Conservation (phyloP, 371 early-diverging fungal species). For the Mucor velutinosus region DNA sequence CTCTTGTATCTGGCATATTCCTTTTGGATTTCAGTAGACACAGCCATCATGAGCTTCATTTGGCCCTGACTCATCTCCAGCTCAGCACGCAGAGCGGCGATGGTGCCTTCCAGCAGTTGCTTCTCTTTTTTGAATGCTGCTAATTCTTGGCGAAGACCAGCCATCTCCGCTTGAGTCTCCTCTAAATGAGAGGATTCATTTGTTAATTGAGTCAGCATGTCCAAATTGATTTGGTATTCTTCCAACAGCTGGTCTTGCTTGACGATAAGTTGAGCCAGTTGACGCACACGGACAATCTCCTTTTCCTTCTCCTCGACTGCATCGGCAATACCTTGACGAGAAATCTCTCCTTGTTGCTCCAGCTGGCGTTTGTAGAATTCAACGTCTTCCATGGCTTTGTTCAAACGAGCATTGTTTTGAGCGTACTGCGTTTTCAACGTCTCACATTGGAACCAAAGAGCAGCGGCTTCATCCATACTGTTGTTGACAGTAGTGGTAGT, state of each 20-base stretch:
- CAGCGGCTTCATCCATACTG: slow-evolving; percentile 14
- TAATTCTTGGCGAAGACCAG: slow-evolving; percentile 22
- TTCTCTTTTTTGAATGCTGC: slow-evolving; percentile 18
- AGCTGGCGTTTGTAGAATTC: slow-evolving; percentile 26
- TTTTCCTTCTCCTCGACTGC: slow-evolving; percentile 20
- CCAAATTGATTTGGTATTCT: slow-evolving; percentile 20
- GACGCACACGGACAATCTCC: slow-evolving; percentile 17
- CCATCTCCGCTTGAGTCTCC: slow-evolving; percentile 12
- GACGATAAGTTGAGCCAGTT: slow-evolving; percentile 23
- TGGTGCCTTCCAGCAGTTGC: slow-evolving; percentile 17
- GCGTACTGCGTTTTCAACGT: slow-evolving; percentile 28
- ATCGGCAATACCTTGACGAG: slow-evolving; percentile 6
- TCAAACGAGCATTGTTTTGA: slow-evolving; percentile 18
- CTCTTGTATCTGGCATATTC: slow-evolving; percentile 25
- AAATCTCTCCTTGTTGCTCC: slow-evolving; percentile 6
- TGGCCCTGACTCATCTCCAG: slow-evolving; percentile 33
- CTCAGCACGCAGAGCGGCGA: slow-evolving; percentile 24
- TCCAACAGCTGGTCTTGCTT: slow-evolving; percentile 21
- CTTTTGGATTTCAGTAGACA: slow-evolving; percentile 38
- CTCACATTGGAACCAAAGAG: slow-evolving; percentile 31
- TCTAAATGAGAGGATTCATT: slow-evolving; percentile 9
- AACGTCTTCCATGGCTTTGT: slow-evolving; percentile 21
- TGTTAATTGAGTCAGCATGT: slow-evolving; percentile 1
- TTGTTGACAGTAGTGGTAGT: neutral
- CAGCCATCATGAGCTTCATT: slow-evolving; percentile 34